phyloP scores from a whole-genome alignment of 1,139 yeast species.

The Nadsonia starkeyi-henricii region DNA sequence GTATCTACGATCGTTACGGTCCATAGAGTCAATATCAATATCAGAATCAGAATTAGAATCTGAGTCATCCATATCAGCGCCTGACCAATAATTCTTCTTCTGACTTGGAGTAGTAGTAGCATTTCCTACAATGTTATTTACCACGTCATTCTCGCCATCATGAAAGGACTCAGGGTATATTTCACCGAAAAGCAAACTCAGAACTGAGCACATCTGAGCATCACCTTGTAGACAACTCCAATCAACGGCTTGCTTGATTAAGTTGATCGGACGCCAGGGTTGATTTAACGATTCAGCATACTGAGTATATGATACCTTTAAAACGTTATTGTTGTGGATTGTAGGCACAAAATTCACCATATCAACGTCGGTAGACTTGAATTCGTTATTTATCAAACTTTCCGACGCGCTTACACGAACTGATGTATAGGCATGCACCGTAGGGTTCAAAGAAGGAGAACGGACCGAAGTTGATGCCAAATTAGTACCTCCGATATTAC shows the following conservation, averaged over 20 bases:
- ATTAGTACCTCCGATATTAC: too few species aligned
- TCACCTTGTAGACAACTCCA: conserved; percentile 55
- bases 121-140: conserved; percentile 5
- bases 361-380: too few species aligned
- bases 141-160: conserved; percentile 2
- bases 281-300: conserved; percentile 21
- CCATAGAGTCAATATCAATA: neutral
- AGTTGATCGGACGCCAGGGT: conserved; percentile 35
- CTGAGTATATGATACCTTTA: conserved; percentile 3
- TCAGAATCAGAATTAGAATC: conserved; percentile 1
- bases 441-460: too few species aligned
- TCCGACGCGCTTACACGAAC: neutral
- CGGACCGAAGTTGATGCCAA: too few species aligned
- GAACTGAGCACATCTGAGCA: conserved; percentile 44
- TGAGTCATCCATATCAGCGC: neutral
- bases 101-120: conserved; percentile 1
- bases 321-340: neutral
- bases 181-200: conserved; percentile 43
- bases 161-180: conserved; percentile 22
- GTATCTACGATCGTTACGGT: neutral
- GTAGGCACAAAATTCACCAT: neutral
- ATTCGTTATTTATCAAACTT: neutral
- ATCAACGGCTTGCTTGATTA: conserved; percentile 34
- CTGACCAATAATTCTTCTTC: conserved; percentile 1
- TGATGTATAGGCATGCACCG: neutral